Percentiles rank a stretch among this genome's conserved stretches.
These are phyloP conservation scores for Petunia axillaris DNA, from an alignment of 257 asterid genomes.

Conservation along the genomic window DNA sequence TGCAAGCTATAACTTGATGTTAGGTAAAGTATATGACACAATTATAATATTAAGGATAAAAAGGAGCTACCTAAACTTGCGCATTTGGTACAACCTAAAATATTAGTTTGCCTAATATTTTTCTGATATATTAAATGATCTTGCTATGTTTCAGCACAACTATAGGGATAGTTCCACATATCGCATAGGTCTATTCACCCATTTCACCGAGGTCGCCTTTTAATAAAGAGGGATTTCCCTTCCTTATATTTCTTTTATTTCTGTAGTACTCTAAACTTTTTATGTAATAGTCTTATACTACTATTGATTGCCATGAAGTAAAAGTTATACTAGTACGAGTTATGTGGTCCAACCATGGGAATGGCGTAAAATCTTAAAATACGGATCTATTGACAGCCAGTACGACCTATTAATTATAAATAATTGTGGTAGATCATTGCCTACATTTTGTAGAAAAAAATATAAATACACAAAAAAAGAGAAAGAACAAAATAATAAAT, in stretches of 20 bases:
- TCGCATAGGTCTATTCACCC: background rate
- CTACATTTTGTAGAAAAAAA: background rate
- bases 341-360: background rate
- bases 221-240: background rate
- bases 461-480: background rate
- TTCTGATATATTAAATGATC: background rate
- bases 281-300: background rate
- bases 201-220: constrained; percentile 11
- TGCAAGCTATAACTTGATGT: background rate
- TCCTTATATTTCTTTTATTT: background rate
- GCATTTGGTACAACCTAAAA: background rate
- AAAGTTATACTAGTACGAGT: background rate
- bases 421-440: background rate
- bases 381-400: background rate
- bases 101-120: background rate
- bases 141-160: background rate
- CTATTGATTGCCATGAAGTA: background rate
- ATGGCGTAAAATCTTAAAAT: background rate
- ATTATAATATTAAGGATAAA: background rate
- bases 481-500: background rate
- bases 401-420: background rate
- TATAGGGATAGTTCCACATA: background rate
- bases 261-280: background rate
- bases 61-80: background rate
- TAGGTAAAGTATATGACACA: constrained; percentile 19